Base-by-base conservation (phyloP, 2,329 filamentous ascomycete species). In the Xylariaceae sp. region DNA sequence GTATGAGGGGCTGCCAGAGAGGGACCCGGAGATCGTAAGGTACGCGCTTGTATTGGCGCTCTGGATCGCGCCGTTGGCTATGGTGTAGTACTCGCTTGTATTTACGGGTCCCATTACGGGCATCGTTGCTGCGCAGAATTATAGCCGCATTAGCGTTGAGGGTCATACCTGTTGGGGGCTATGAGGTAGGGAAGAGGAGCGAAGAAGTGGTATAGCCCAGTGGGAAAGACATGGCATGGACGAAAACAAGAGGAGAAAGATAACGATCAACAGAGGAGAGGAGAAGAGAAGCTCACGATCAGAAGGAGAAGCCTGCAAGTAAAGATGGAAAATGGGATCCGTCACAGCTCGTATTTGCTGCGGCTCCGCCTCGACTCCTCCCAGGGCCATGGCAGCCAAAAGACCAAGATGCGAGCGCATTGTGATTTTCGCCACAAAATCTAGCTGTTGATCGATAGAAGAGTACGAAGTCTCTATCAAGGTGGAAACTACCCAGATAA, bases 71-170 rank as follows among this genome's bases (percentile, higher is more conserved):
- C 64, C 63, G 40, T 17, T 27, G 20, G 59, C 69, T 54, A 79
- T 75, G 49, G 68, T 67, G 59, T 76, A 78, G 48, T 68, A 71
- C 53, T 76, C 72, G 50, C 67, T 68, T 23, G 63, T 67, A 27
- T 64, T 57, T 56, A 76, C 75, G n/a, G 75, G 74, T 14, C 75
- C 75, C 49, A 79, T 70, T 1, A 77, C 72, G 2, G 73, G 69
- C 7, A 68, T 64, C 2, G 69, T 67, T 5, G 61, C 67, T 67
- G 22, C 43, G 14, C 6, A 16, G 23, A n/a, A 41, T 2, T 27
- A 21, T 40, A 27, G 40, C 32, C 21, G 25, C 29, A 7, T 17
- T 4, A n/a, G n/a, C n/a, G n/a, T n/a, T n/a, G n/a, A n/a, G n/a
- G n/a, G n/a, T n/a, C n/a, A n/a, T n/a, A n/a, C n/a, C n/a, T n/a